phyloP scores from a whole-genome alignment of 176 grass and related monocot genomes.

The Rhipidocladum racemiflorum region DNA sequence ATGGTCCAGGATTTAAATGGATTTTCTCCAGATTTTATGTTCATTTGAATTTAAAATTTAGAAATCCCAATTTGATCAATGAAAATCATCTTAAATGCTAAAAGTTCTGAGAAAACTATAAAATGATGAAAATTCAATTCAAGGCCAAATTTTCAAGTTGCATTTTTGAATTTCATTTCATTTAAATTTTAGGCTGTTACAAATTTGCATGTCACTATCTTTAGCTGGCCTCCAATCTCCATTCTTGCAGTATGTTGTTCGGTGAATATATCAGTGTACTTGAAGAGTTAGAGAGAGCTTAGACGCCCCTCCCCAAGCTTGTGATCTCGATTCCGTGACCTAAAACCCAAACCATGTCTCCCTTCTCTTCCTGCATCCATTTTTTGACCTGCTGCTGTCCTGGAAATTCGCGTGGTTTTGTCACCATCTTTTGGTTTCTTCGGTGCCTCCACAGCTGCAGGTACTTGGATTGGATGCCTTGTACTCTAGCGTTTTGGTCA shows the following conservation, averaged over 20 bases:
- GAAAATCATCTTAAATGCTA: too few relatives aligned
- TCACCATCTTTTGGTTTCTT: not conserved
- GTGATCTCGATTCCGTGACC: conserved; percentile 16
- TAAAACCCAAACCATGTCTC: not conserved
- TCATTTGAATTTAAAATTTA: too few relatives aligned
- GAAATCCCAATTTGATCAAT: too few relatives aligned
- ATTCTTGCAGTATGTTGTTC: not conserved
- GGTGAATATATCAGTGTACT: not conserved
- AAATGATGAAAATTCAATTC: too few relatives aligned
- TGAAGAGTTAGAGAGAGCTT: not conserved
- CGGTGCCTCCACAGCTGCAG: not conserved
- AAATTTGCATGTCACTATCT: not conserved
- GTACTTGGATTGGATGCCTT: not conserved
- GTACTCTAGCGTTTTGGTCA: not conserved
- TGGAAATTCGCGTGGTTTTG: not conserved
- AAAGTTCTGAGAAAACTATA: too few relatives aligned
- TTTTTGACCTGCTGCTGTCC: not conserved
- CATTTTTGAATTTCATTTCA: too few relatives aligned
- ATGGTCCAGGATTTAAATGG: too few relatives aligned
- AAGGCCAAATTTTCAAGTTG: too few relatives aligned
- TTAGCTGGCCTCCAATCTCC: not conserved
- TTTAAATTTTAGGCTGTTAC: too few relatives aligned
- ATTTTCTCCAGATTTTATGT: too few relatives aligned
- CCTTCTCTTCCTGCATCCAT: not conserved
- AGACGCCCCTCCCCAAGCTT: not conserved